Percentiles rank a stretch among this genome's conserved stretches.
phyloP scores from a whole-genome alignment of 768 basidiomycete species.

The Rhizopogon rudus region DNA sequence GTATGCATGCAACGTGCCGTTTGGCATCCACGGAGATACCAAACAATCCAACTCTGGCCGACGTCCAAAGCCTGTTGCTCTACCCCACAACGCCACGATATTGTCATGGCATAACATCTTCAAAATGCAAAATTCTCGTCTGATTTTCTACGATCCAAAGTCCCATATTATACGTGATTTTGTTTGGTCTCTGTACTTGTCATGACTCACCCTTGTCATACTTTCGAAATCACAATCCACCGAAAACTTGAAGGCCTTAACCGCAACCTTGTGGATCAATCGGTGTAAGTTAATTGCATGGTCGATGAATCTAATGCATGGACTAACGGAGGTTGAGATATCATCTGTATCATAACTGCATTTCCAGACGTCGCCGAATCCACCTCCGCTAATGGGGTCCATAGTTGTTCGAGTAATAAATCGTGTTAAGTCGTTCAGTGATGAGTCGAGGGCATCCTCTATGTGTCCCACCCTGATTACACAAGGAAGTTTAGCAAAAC shows the following conservation, averaged over 20 bases:
- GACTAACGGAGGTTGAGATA: neutral
- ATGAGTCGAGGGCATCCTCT: no score
- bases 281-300: no score
- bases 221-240: neutral
- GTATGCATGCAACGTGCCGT: neutral
- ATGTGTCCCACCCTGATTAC: neutral
- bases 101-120: no score
- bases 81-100: no score
- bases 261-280: neutral
- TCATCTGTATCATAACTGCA: neutral
- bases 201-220: no score
- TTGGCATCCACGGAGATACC: neutral
- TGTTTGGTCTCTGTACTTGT: no score
- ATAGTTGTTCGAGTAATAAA: no score
- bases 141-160: neutral
- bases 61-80: no score
- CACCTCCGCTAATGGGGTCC: no score
- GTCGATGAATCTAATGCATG: no score
- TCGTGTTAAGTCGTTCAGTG: neutral
- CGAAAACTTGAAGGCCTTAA: neutral
- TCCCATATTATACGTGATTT: no score
- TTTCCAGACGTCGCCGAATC: neutral
- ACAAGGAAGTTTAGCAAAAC: neutral
- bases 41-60: neutral
- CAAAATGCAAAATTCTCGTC: neutral